Evolutionary conservation across 1,284 basidiomycete genomes (phyloP).

Genomic region (Malassezia vespertilionis): DNA sequence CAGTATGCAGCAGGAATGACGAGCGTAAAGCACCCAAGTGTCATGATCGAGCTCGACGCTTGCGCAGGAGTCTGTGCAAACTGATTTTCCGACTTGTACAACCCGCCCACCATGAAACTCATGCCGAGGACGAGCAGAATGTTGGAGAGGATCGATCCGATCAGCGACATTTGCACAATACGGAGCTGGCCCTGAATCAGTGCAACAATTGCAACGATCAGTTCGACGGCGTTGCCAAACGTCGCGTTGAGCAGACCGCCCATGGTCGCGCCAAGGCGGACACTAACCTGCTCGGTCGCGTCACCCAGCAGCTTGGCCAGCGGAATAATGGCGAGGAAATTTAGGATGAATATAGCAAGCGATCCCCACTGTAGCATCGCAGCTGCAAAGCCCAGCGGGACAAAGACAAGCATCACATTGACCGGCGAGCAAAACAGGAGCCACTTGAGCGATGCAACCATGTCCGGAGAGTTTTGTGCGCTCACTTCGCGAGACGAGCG

Average conservation of each 20-base stretch:
- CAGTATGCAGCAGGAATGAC: slow-evolving; percentile 84
- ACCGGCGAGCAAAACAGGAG: slow-evolving; percentile 35
- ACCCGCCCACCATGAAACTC: slow-evolving; percentile 45
- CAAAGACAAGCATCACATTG: slow-evolving; percentile 42
- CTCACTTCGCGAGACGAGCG: not conserved
- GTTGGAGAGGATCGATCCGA: slow-evolving; percentile 43
- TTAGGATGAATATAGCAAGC: slow-evolving; percentile 37
- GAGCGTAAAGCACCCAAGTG: slow-evolving; percentile 73
- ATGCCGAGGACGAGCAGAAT: slow-evolving; percentile 43
- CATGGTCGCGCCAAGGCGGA: slow-evolving; percentile 40
- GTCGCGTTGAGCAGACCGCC: slow-evolving; percentile 46
- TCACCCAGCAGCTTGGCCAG: slow-evolving; percentile 46
- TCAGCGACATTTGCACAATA: slow-evolving; percentile 43
- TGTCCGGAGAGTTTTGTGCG: slow-evolving; percentile 13
- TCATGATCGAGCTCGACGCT: slow-evolving; percentile 57
- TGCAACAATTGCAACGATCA: slow-evolving; percentile 57
- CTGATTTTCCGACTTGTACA: slow-evolving; percentile 33
- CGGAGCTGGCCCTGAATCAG: slow-evolving; percentile 58
- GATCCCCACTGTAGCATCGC: slow-evolving; percentile 38
- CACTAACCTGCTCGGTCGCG: slow-evolving; percentile 40
- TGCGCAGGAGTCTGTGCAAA: slow-evolving; percentile 46
- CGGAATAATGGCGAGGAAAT: slow-evolving; percentile 45
- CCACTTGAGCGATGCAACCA: slow-evolving; percentile 32
- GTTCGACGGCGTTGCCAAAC: slow-evolving; percentile 46
- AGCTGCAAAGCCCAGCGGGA: slow-evolving; percentile 42